phyloP scores from a whole-genome alignment of 768 basidiomycete genomes.

The Russula foetens region DNA sequence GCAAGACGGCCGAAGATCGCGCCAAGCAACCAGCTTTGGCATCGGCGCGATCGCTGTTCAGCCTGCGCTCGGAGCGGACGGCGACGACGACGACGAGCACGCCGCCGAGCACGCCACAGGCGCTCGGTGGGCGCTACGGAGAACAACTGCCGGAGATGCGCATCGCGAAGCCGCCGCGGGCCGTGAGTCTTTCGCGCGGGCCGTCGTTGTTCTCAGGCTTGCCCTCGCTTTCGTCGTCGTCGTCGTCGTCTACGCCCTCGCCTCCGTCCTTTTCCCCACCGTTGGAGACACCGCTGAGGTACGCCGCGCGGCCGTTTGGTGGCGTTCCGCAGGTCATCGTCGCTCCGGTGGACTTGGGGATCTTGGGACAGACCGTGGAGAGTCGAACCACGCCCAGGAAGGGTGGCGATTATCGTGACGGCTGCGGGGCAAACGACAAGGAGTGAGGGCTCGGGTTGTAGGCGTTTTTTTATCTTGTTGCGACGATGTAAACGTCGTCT shows the following conservation, averaged over 20 bases:
- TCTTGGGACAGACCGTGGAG: slow-evolving; percentile 3
- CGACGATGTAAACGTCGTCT: not conserved
- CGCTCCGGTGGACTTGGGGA: not conserved
- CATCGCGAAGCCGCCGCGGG: slow-evolving; percentile 10
- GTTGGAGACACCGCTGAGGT: not conserved
- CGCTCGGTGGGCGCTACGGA: slow-evolving; percentile 10
- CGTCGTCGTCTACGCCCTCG: not conserved
- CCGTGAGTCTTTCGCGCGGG: slow-evolving; percentile 3
- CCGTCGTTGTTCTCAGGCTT: not conserved
- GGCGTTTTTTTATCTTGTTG: no score
- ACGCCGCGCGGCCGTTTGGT: not conserved
- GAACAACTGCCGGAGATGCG: not conserved
- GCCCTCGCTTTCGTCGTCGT: not conserved
- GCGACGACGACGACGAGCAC: no score
- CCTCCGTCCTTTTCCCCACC: not conserved
- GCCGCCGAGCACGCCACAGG: slow-evolving; percentile 1
- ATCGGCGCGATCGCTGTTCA: slow-evolving; percentile 3
- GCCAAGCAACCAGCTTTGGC: not conserved
- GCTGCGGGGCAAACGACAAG: not conserved
- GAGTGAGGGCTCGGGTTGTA: not conserved
- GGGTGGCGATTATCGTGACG: not conserved
- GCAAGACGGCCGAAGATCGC: not conserved
- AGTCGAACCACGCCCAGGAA: slow-evolving; percentile 13
- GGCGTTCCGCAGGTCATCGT: slow-evolving; percentile 1
- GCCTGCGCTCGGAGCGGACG: not conserved